These are phyloP conservation scores for Lavandula angustifolia DNA, from an alignment of 257 asterid species.

Conservation along the genomic window DNA sequence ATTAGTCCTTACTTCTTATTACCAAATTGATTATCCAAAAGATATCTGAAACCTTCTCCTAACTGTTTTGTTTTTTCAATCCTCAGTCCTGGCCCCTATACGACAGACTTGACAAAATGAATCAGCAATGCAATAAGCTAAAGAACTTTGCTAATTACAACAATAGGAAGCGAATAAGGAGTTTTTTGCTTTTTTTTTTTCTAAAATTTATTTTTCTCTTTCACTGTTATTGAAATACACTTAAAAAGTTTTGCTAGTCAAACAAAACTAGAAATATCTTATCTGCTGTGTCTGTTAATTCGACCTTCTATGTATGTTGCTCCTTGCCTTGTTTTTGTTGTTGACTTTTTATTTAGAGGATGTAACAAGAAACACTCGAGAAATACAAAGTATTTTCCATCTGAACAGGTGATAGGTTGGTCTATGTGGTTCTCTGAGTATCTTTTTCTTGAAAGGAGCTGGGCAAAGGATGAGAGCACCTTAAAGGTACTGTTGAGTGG, in stretches of 20 bases:
- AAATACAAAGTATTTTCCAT: slow-evolving; percentile 35
- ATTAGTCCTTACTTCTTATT: too few species aligned
- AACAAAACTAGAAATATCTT: background rate
- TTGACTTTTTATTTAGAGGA: slow-evolving; percentile 23
- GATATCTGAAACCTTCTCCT: too few species aligned
- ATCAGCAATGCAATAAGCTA: too few species aligned
- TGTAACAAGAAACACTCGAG: slow-evolving; percentile 5
- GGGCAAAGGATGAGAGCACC: slow-evolving; percentile 72
- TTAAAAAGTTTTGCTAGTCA: slow-evolving; percentile 1
- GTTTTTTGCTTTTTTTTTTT: too few species aligned
- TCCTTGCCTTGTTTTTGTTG: background rate
- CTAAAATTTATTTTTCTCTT: too few species aligned
- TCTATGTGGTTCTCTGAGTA: slow-evolving; percentile 80
- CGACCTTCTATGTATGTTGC: slow-evolving; percentile 17
- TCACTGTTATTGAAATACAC: too few species aligned
- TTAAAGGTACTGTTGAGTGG: slow-evolving; percentile 53
- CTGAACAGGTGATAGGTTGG: slow-evolving; percentile 77
- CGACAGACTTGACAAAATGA: background rate
- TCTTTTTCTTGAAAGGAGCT: slow-evolving; percentile 66
- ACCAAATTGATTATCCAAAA: too few species aligned
- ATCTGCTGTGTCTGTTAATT: slow-evolving; percentile 3
- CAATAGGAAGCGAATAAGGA: background rate
- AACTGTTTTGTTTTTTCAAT: too few species aligned
- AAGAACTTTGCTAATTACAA: background rate
- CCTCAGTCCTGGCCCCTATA: background rate